Evolutionary conservation across 2,329 filamentous ascomycete species (phyloP).

Genomic region (Pseudogymnoascus sp.): DNA sequence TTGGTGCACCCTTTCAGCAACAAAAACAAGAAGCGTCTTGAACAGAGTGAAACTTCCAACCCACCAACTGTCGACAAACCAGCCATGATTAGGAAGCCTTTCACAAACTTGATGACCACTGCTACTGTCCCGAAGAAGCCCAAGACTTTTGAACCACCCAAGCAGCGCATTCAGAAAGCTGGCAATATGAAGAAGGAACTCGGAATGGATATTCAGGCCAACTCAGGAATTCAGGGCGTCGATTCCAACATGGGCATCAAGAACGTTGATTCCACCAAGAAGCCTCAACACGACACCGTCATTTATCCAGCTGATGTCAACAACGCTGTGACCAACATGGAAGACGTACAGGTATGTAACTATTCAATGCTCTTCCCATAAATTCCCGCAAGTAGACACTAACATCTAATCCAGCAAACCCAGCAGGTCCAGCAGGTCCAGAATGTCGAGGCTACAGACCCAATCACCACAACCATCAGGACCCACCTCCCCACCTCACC

Average conservation of each 20-base stretch:
- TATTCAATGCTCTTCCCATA: background rate
- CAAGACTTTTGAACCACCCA: background rate
- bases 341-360: background rate
- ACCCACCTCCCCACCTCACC: background rate
- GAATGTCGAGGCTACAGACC: background rate
- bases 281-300: background rate
- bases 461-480: background rate
- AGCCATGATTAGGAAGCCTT: background rate
- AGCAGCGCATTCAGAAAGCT: background rate
- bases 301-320: background rate
- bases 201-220: background rate
- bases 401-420: background rate
- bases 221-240: background rate
- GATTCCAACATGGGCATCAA: background rate
- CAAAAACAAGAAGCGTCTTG: background rate
- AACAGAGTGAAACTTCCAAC: background rate
- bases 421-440: background rate
- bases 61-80: background rate
- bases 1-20: background rate
- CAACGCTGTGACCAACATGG: background rate
- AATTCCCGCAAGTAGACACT: background rate
- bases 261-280: background rate
- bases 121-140: background rate
- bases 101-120: background rate
- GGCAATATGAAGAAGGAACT: background rate